These are phyloP conservation scores for Phanerodontia chrysosporium DNA, from an alignment of 768 basidiomycete species.

Conservation along the genomic window DNA sequence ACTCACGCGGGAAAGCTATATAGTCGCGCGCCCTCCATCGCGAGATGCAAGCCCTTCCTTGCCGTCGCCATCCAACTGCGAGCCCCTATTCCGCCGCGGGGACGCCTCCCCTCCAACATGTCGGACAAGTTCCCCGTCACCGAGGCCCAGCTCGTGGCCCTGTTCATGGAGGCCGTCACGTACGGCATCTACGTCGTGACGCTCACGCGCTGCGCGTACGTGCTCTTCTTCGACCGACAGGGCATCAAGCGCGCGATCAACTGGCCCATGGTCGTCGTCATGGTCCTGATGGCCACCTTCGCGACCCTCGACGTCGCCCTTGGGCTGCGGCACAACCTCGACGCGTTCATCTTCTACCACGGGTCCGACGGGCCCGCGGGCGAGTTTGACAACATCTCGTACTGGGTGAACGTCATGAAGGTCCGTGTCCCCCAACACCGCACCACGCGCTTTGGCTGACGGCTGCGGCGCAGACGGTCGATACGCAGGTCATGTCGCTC, in stretches of 20 bases:
- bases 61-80: neutral
- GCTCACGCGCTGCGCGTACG: slow-evolving; percentile 24
- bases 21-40: neutral
- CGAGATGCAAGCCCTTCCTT: neutral
- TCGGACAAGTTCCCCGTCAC: slow-evolving; percentile 7
- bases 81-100: neutral
- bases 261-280: slow-evolving; percentile 26
- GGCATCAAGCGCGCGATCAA: slow-evolving; percentile 20
- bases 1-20: neutral
- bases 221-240: slow-evolving; percentile 24
- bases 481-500: slow-evolving; percentile 14
- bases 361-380: slow-evolving; percentile 27
- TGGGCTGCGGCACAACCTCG: slow-evolving; percentile 37
- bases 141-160: slow-evolving; percentile 16
- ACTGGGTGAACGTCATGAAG: slow-evolving; percentile 42
- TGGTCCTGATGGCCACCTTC: slow-evolving; percentile 36
- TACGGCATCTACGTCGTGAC: slow-evolving; percentile 16
- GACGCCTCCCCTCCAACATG: neutral
- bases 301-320: slow-evolving; percentile 39
- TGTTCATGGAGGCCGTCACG: slow-evolving; percentile 16
- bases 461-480: slow-evolving; percentile 9
- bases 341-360: slow-evolving; percentile 34
- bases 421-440: slow-evolving; percentile 3
- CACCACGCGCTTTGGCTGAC: neutral
- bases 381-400: slow-evolving; percentile 33